Evolutionary conservation across 2,329 filamentous ascomycete species (phyloP), one percentile per base, ranked within the genome.

Genomic region (Neopestalotiopsis rosae): DNA sequence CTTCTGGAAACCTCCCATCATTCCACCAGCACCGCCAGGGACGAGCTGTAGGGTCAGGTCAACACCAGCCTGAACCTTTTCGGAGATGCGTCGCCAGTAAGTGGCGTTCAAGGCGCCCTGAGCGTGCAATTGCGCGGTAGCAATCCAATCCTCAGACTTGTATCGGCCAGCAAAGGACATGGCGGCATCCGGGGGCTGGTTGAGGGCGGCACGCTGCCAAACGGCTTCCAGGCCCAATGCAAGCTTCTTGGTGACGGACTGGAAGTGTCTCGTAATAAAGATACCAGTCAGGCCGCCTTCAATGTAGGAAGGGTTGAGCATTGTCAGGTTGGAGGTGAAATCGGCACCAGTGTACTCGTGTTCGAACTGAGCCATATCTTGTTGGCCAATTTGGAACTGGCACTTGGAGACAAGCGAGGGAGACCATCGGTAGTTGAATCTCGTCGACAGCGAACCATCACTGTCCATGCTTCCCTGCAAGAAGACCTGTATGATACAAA

Each of bases 401-500:
- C 93, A 90, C 87, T 98, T 98, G 80, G 94, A 92, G 74, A 97
- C 91, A 72, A 97, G 86, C 76, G 90, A 87, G 73, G 90, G 88
- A 73, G 87, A 90, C 94, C 95, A 97, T 81, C 95, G 90, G 84
- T 93, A 96, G 86, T 99, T 99, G 85, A 95, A 95, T 80, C 95
- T 92, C 67, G 93, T 94, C 71, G 91, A 92, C 74, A 99, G 89
- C 74, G 92, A 89, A 71, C 95, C 93, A 78, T 98, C 94, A 79
- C 96, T 98, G 81, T 98, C 95, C 80, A 98, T 83, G 80, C 94
- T 97, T 74, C 93, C 96, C 89, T 99, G 96, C 82, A 96, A 90
- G 82, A 99, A 98, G 69, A 97, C 88, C 95, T 98, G 74, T 70
- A 45, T 40, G 14, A 40, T n/a, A 13, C 10, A 65, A 38, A 28